Conservation (phyloP, 495 filamentous ascomycete genomes). For the Penicillium coffeae region DNA sequence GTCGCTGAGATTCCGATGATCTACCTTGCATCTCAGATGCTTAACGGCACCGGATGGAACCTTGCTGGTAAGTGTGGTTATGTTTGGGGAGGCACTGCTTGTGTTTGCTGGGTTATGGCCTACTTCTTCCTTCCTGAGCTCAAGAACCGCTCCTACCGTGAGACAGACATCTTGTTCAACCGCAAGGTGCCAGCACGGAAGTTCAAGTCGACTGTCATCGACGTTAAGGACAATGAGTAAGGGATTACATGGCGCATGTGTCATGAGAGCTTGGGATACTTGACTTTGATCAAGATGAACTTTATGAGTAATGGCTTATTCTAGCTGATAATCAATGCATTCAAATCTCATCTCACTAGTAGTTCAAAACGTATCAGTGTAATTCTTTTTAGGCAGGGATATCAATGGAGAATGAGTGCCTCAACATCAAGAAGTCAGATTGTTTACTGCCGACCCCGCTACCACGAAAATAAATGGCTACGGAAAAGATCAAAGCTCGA, state of each 20-base stretch:
- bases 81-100: constrained; percentile 57
- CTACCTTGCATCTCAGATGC: constrained; percentile 62
- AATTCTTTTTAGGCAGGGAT: too few species aligned
- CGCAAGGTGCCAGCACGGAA: constrained; percentile 27
- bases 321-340: too few species aligned
- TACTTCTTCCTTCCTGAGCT: constrained; percentile 61
- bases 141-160: constrained; percentile 55
- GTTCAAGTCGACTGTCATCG: constrained; percentile 30
- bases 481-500: too few species aligned
- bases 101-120: constrained; percentile 32
- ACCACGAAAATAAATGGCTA: too few species aligned
- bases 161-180: constrained; percentile 47
- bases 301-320: too few species aligned
- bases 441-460: too few species aligned
- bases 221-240: constrained; percentile 51
- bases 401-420: too few species aligned
- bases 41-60: constrained; percentile 62
- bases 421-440: too few species aligned
- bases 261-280: too few species aligned
- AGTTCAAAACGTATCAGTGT: too few species aligned
- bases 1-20: constrained; percentile 58
- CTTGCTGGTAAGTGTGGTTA: constrained; percentile 65
- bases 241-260: not conserved
- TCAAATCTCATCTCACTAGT: too few species aligned
- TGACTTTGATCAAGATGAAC: too few species aligned